Percentiles rank a stretch among this genome's conserved stretches.
These are phyloP conservation scores for Xerocomus amazonicus DNA, from an alignment of 1,284 basidiomycete genomes.

Conservation along the genomic window DNA sequence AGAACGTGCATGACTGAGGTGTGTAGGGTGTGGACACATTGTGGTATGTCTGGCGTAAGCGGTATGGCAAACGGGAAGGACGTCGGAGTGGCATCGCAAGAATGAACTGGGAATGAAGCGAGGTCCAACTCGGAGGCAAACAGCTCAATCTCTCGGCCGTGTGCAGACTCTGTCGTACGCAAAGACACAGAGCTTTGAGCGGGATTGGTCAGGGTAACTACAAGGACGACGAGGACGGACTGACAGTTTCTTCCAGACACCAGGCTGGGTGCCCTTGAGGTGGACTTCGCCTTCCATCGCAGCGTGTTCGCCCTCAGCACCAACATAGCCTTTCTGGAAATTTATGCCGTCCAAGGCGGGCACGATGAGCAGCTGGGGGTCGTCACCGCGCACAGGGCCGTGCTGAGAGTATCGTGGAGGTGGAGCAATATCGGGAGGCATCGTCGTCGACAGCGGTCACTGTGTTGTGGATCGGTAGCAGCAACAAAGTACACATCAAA, in stretches of 20 bases:
- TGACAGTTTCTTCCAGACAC: constrained; percentile 65
- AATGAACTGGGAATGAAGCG: constrained; percentile 37
- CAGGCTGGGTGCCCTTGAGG: constrained; percentile 60
- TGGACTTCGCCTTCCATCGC: constrained; percentile 81
- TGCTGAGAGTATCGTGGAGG: constrained; percentile 40
- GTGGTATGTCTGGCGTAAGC: constrained; percentile 67
- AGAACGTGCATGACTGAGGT: constrained; percentile 66
- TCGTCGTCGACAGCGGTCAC: constrained; percentile 13
- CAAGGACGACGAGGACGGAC: constrained; percentile 12
- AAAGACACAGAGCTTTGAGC: constrained; percentile 56
- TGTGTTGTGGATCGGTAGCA: constrained; percentile 4
- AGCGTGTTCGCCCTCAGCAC: constrained; percentile 72
- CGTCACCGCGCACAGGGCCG: constrained; percentile 15
- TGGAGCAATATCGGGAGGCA: constrained; percentile 37
- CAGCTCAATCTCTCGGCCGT: constrained; percentile 62
- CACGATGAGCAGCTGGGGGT: constrained; percentile 60
- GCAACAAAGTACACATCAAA: constrained; percentile 6
- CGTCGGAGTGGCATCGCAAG: constrained; percentile 49
- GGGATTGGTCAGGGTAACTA: constrained; percentile 10
- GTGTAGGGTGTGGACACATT: constrained; percentile 67
- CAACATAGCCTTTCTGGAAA: constrained; percentile 78
- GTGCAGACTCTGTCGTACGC: constrained; percentile 62
- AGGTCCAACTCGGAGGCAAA: constrained; percentile 50
- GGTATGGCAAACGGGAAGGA: constrained; percentile 75
- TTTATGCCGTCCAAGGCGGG: constrained; percentile 61